These are phyloP conservation scores for Myrica gale DNA, from an alignment of 306 rosid species.

Conservation along the genomic window DNA sequence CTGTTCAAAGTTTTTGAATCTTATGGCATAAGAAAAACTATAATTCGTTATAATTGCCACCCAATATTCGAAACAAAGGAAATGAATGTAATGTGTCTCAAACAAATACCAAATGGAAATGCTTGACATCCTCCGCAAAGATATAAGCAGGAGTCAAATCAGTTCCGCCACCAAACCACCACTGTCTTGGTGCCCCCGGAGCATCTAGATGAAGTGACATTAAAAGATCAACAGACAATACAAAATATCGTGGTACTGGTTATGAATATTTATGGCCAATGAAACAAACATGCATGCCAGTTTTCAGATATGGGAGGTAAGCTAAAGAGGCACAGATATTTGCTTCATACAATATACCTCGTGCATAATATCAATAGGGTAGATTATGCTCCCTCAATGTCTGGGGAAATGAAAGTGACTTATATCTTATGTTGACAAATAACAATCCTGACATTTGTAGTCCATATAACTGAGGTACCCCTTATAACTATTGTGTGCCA, in stretches of 20 bases:
- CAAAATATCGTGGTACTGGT: neutral
- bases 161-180: constrained; percentile 99
- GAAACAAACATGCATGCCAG: neutral
- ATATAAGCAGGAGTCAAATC: constrained; percentile 95
- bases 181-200: constrained; percentile 95
- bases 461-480: neutral
- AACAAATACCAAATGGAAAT: constrained; percentile 77
- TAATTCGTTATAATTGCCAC: neutral
- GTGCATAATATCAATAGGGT: neutral
- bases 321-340: neutral
- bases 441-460: neutral
- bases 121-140: constrained; percentile 93
- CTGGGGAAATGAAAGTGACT: neutral
- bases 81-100: neutral
- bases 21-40: neutral
- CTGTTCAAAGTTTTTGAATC: neutral
- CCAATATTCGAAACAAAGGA: neutral
- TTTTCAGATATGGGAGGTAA: neutral
- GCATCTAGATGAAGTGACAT: constrained; percentile 52
- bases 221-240: neutral
- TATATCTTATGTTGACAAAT: neutral
- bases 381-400: neutral
- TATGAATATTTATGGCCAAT: neutral
- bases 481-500: neutral
- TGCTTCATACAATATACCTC: neutral